These are phyloP conservation scores for Citrullus colocynthis DNA, from an alignment of 306 rosid species.

Conservation along the genomic window DNA sequence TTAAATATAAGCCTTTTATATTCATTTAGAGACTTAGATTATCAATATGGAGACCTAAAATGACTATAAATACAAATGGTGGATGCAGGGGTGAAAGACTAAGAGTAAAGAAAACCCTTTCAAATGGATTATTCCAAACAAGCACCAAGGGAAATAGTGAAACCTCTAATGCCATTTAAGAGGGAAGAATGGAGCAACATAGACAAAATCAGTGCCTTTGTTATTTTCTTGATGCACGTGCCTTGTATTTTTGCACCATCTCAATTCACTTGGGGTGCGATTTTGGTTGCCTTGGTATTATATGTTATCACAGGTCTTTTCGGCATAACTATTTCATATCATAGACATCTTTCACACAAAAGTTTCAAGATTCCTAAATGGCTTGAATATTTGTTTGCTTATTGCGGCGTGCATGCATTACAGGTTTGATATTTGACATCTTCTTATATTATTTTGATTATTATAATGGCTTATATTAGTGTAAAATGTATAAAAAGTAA, in stretches of 20 bases:
- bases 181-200: not conserved
- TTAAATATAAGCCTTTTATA: too few species aligned
- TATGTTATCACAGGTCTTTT: conserved; percentile 49
- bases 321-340: conserved; percentile 66
- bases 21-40: too few species aligned
- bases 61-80: too few species aligned
- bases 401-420: not conserved
- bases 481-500: too few species aligned
- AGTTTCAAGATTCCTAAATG: not conserved
- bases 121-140: too few species aligned
- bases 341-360: conserved; percentile 65
- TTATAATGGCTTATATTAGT: too few species aligned
- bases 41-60: too few species aligned
- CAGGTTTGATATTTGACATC: not conserved
- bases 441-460: too few species aligned
- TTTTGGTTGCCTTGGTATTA: conserved; percentile 38
- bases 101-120: too few species aligned
- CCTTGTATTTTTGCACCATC: conserved; percentile 59
- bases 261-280: conserved; percentile 44
- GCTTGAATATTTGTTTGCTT: not conserved
- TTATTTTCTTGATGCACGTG: conserved; percentile 43
- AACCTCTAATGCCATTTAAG: not conserved
- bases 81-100: too few species aligned
- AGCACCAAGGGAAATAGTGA: not conserved
- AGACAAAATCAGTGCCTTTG: conserved; percentile 38